Base-by-base conservation (phyloP, 1,139 yeast genomes). In the Scheffersomyces parashehatae region DNA sequence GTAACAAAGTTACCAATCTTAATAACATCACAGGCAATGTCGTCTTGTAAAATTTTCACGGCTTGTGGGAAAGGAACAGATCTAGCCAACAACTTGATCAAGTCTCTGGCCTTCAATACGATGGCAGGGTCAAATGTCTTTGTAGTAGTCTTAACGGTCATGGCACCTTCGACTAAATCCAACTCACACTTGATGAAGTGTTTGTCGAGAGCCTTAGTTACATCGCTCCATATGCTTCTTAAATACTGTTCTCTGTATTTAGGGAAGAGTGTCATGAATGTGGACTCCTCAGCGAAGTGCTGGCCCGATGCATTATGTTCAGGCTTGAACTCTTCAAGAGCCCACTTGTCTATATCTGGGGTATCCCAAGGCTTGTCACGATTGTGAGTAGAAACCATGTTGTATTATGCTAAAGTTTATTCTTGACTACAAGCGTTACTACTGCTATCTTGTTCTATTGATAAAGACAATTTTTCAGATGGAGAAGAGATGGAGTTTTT, bases 281-380 rank as follows among this genome's bases (percentile, higher is more conserved):
- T 86, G 14, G 96, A 87, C 62, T 93, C 99, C 65, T 93, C 99
- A 12, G 96, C 79, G 61, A 93, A 93, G 35, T 96, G 85, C 43
- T 79, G 77, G 0, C 97, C 97, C 8, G 91, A 81, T 4, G 81
- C 82, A 60, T 90, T 88, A 62, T 93, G 96, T 58, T 89, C 97
- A 1, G 90, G 90, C 55, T 79, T 86, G 73, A 93, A 93, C 49
- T 90, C 95, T 32, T 90, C 96, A 36, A 84, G 75, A 52, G 79
- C 73, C 99, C 99, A 93, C 64, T 93, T 91, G 62, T 93, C 97
- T 50, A 93, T 85, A 57, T 90, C 97, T 26, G 88, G 89, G 11
- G 97, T 90, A 62, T 93, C 98, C 98, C 99, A 91, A 43, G 98
- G 98, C 67, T 93, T 93, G 58, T 91, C 98, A 62, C 83, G 86